Conservation (phyloP, 768 basidiomycete genomes). For the Psilocybe cyanescens region DNA sequence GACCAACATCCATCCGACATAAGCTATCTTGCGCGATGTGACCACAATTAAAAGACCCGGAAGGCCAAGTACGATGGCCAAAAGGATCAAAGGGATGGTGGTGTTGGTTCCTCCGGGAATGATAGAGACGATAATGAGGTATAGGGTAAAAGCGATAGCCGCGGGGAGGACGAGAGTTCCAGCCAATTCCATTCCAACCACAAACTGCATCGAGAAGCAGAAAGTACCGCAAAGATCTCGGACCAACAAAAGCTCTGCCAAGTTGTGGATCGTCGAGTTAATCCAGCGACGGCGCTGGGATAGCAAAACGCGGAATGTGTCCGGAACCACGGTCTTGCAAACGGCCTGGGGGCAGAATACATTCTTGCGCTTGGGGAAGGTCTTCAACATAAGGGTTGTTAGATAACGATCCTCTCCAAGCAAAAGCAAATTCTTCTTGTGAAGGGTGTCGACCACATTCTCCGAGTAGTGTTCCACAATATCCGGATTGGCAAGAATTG, state of each 20-base stretch:
- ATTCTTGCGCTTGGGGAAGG: constrained; percentile 99
- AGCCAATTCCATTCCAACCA: constrained; percentile 96
- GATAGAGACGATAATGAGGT: constrained; percentile 87
- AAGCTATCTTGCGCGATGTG: constrained; percentile 91
- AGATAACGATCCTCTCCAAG: constrained; percentile 99
- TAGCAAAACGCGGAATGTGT: constrained; percentile 90
- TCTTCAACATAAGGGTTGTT: constrained; percentile 96
- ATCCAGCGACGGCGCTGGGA: constrained; percentile 99
- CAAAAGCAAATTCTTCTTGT: constrained; percentile 98
- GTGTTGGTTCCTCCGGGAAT: constrained; percentile 80
- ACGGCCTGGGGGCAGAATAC: constrained; percentile 99
- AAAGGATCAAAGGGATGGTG: constrained; percentile 88
- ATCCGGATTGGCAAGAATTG: constrained; percentile 97
- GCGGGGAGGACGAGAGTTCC: constrained; percentile 97
- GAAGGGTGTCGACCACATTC: constrained; percentile 97
- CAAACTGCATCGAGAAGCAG: constrained; percentile 99
- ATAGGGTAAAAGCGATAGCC: constrained; percentile 95
- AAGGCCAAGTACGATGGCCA: constrained; percentile 94
- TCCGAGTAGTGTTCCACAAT: constrained; percentile 99
- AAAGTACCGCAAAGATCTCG: constrained; percentile 99
- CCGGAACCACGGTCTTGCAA: constrained; percentile 98
- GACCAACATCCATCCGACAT: constrained; percentile 96
- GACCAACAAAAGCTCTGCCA: constrained; percentile 93
- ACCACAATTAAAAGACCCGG: constrained; percentile 96
- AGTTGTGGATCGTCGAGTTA: constrained; percentile 98